Percentiles rank a stretch among this genome's conserved stretches.
Evolutionary conservation across 345 rosid genomes (phyloP).

Genomic region (Hirschfeldia incana): DNA sequence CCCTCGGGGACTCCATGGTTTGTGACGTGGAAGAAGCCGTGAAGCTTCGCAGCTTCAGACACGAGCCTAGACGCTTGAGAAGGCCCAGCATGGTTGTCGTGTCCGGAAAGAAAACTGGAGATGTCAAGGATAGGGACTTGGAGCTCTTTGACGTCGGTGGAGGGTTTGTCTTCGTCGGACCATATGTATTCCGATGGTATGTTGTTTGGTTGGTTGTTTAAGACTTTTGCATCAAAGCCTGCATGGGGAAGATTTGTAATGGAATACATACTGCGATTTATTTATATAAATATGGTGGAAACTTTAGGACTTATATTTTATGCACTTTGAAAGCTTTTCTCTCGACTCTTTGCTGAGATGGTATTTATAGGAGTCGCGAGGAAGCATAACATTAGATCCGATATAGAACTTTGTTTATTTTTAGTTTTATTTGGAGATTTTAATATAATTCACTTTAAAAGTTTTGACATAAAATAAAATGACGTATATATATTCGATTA

Average conservation of each 20-base stretch:
- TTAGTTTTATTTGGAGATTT: not conserved
- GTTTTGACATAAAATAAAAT: not conserved
- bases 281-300: not conserved
- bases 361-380: not conserved
- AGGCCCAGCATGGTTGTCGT: not conserved
- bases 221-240: not conserved
- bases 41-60: conserved; percentile 1
- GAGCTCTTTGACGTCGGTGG: conserved; percentile 6
- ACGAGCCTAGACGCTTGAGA: not conserved
- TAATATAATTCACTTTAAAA: not conserved
- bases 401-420: not conserved
- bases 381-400: not conserved
- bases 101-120: not conserved
- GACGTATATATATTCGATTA: not conserved
- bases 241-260: not conserved
- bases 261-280: not conserved
- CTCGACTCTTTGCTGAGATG: not conserved
- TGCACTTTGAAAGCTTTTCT: not conserved
- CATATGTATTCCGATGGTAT: conserved; percentile 2
- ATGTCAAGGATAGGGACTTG: conserved; percentile 2
- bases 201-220: conserved; percentile 5
- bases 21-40: conserved; percentile 8
- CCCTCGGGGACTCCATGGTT: not conserved
- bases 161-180: conserved; percentile 1
- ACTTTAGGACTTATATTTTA: not conserved